Evolutionary conservation across 2,329 filamentous ascomycete genomes (phyloP), one percentile per base, ranked within the genome.

Genomic region (Colletotrichum neosansevieriae): DNA sequence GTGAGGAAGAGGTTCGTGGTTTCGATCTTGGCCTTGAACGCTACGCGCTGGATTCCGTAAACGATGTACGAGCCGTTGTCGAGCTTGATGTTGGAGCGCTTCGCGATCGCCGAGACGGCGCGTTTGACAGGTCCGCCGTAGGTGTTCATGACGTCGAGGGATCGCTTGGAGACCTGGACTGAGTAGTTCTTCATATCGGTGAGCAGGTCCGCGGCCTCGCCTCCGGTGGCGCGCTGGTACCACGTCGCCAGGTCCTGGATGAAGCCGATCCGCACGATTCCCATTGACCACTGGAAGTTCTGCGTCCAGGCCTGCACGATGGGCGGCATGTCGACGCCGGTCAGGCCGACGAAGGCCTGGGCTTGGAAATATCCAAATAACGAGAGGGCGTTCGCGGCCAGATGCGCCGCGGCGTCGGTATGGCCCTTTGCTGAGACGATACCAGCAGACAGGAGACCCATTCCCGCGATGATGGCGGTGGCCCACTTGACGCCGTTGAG

Each of bases 251-350:
- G 92, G 57, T 84, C 85, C 82, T 98, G 94, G 81, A 98, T 87
- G 79, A 97, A 98, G 19, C 84, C 85, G 49, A 98, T 86, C 58
- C 88, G 88, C 75, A 98, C 97, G 75, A 98, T 94, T 74, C 95
- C 95, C 93, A 98, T 96, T 76, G 92, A 97, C 95, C 95, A 98
- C 78, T 97, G 93, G 83, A 98, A 98, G 81, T 98, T 95, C 81
- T 98, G 94, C 1, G 94, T 97, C 95, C 95, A 98, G 0, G 94
- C 87, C 75, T 92, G 87, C 63, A 97, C 95, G 70, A 97, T 92
- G 0, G 95, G 95, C 10, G 95, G 95, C 62, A 97, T 87, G 54
- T 86, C 85, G 15, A 98, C 91, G 19, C 91, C 88, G 58, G 91
- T 92, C 80, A 98, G 91, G 71, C 95, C 95, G 74, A 97, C 85